Evolutionary conservation across 192 early-diverging fungal species (phyloP).

Genomic region (Mortierella antarctica): DNA sequence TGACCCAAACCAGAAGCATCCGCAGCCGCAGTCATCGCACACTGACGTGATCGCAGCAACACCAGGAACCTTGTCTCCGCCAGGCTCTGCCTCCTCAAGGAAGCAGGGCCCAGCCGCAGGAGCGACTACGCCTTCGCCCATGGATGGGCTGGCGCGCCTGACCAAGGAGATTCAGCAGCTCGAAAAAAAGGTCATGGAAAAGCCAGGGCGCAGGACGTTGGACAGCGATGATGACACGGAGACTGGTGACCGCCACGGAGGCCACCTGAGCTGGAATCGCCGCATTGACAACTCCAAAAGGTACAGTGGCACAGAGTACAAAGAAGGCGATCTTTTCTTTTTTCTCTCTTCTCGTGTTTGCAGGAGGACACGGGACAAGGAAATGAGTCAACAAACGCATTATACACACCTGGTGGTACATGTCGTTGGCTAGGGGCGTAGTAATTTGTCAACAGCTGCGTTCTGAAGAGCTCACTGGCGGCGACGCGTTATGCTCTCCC

Average conservation of each 20-base stretch:
- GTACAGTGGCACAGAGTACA: slow-evolving; percentile 18
- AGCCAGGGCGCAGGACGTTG: slow-evolving; percentile 29
- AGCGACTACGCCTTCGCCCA: slow-evolving; percentile 10
- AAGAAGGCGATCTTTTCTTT: neutral
- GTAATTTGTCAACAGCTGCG: no score
- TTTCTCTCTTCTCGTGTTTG: neutral
- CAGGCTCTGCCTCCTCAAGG: slow-evolving; percentile 4
- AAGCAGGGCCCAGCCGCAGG: slow-evolving; percentile 5
- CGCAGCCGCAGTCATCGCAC: slow-evolving; percentile 38
- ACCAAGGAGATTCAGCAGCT: slow-evolving; percentile 51
- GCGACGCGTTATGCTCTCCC: no score
- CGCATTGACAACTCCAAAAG: slow-evolving; percentile 53
- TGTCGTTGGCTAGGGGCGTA: no score
- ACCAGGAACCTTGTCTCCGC: neutral
- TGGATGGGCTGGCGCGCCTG: slow-evolving; percentile 32
- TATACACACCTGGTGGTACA: no score
- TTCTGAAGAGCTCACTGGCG: no score
- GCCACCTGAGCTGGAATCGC: slow-evolving; percentile 22
- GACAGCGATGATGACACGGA: slow-evolving; percentile 43
- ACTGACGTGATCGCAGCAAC: neutral
- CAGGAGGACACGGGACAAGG: no score
- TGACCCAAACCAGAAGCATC: slow-evolving; percentile 35
- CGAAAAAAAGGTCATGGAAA: slow-evolving; percentile 51
- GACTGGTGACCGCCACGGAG: slow-evolving; percentile 14
- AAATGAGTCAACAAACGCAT: no score